These are phyloP conservation scores for Botryotinia globosa DNA, from an alignment of 2,329 filamentous ascomycete species.

Conservation along the genomic window DNA sequence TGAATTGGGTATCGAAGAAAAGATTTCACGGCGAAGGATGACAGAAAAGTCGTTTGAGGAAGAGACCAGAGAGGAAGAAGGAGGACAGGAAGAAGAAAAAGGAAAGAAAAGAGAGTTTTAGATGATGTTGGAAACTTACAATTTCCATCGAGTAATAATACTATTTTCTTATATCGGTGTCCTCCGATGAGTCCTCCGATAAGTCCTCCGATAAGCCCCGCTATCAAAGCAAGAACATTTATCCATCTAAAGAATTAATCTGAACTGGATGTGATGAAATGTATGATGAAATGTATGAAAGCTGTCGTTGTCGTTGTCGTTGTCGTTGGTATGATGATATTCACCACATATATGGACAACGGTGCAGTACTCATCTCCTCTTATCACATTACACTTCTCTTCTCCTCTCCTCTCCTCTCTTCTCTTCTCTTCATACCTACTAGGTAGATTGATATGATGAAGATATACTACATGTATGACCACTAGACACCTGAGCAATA, in stretches of 20 bases:
- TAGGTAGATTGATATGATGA: not conserved
- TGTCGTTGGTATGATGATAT: not conserved
- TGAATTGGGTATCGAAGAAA: conserved; percentile 9
- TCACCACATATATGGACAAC: not conserved
- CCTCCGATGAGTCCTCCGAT: conserved; percentile 25
- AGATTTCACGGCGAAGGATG: not conserved
- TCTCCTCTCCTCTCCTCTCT: no score
- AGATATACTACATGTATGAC: not conserved
- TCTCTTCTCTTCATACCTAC: not conserved
- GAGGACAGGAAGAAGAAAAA: not conserved
- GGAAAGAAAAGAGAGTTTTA: not conserved
- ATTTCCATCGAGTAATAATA: conserved; percentile 34
- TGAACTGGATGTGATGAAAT: not conserved
- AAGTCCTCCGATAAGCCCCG: conserved; percentile 22
- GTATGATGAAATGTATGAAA: no score
- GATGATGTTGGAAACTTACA: conserved; percentile 14
- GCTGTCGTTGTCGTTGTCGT: no score
- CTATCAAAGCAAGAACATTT: not conserved
- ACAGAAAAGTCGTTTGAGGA: not conserved
- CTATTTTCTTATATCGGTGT: conserved; percentile 20
- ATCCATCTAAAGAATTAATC: no score
- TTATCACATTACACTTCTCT: no score
- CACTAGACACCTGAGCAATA: not conserved
- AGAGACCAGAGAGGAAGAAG: not conserved
- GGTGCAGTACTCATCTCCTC: not conserved